Evolutionary conservation across 768 basidiomycete genomes (phyloP).

Genomic region (Daedalea quercina): DNA sequence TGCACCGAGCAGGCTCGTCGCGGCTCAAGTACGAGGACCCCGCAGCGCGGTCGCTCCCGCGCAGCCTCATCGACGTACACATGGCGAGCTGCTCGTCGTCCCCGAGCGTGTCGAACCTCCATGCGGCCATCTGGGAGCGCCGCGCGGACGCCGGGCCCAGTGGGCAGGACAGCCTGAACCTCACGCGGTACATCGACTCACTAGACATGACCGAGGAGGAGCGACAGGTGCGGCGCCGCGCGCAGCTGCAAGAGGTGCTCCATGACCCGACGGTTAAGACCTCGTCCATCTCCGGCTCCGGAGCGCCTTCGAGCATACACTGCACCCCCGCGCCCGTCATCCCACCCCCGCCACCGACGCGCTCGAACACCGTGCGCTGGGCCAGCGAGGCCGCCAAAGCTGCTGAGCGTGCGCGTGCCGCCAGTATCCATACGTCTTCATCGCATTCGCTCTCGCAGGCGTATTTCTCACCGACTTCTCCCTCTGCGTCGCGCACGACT

Average conservation of each 20-base stretch:
- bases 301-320: slow-evolving; percentile 14
- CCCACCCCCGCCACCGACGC: slow-evolving; percentile 5
- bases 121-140: slow-evolving; percentile 13
- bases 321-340: slow-evolving; percentile 9
- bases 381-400: slow-evolving; percentile 13
- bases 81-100: slow-evolving; percentile 23
- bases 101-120: slow-evolving; percentile 9
- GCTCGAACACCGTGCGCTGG: slow-evolving; percentile 6
- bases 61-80: slow-evolving; percentile 18
- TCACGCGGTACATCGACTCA: neutral
- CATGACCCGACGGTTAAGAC: slow-evolving; percentile 4
- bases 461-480: neutral
- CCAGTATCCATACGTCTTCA: slow-evolving; percentile 1
- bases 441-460: too few relatives aligned
- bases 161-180: slow-evolving; percentile 2
- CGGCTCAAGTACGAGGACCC: slow-evolving; percentile 10
- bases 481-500: neutral
- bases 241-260: slow-evolving; percentile 14
- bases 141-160: slow-evolving; percentile 7
- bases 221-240: slow-evolving; percentile 1
- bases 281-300: slow-evolving; percentile 7
- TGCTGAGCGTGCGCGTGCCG: slow-evolving; percentile 15
- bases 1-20: slow-evolving; percentile 16
- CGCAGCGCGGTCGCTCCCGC: slow-evolving; percentile 17
- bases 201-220: slow-evolving; percentile 6